Conservation (phyloP, 2,329 filamentous ascomycete genomes). For the Chrysoporthe austroafricana region DNA sequence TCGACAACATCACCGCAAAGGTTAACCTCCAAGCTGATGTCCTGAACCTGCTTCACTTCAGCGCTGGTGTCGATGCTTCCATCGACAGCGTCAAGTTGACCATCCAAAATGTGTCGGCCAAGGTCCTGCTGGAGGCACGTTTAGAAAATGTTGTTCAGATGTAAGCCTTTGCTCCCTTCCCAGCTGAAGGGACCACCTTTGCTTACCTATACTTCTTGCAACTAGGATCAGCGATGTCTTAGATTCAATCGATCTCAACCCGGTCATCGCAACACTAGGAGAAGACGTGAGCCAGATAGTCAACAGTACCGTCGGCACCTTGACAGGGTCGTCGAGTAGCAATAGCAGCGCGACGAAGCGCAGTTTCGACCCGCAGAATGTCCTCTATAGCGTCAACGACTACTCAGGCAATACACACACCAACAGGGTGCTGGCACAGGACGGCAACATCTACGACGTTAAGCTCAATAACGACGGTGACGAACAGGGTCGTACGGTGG, state of each 20-base stretch:
- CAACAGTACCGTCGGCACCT: constrained; percentile 41
- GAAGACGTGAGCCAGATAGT: constrained; percentile 53
- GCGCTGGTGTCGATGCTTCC: constrained; percentile 61
- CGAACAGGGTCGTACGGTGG: constrained; percentile 46
- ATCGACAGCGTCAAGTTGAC: constrained; percentile 59
- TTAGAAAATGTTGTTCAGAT: constrained; percentile 63
- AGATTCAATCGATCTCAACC: constrained; percentile 63
- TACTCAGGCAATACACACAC: constrained; percentile 59
- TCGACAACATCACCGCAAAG: constrained; percentile 63
- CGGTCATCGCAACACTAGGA: constrained; percentile 59
- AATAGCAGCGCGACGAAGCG: constrained; percentile 23
- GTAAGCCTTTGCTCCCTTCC: constrained; percentile 31
- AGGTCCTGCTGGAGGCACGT: constrained; percentile 62
- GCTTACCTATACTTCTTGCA: background rate
- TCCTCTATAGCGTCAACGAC: constrained; percentile 63
- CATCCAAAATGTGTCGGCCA: constrained; percentile 62
- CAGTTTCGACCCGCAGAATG: constrained; percentile 34
- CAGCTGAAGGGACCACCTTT: background rate
- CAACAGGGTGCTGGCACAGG: constrained; percentile 59
- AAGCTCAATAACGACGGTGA: constrained; percentile 57
- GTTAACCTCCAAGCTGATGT: constrained; percentile 64
- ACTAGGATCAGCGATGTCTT: constrained; percentile 56
- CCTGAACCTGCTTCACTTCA: constrained; percentile 61
- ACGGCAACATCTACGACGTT: constrained; percentile 58
- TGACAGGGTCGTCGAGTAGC: constrained; percentile 31